Conservation (phyloP, 805 yeast genomes). For the Dipodascus geniculatus region DNA sequence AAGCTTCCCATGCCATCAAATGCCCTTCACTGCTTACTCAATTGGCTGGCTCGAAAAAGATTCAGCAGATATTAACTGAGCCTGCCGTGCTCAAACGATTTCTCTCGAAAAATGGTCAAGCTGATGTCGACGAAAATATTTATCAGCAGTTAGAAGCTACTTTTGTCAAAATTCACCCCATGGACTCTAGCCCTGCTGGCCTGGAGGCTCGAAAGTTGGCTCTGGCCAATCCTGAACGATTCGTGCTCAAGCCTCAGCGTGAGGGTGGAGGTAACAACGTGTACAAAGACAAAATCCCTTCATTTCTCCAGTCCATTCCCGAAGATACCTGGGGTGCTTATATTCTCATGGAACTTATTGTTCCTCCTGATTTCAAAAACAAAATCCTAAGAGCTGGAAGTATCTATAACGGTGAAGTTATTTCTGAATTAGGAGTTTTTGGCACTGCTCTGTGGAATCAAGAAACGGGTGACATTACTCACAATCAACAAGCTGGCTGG, state of each 20-base stretch:
- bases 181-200: constrained; percentile 57
- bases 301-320: constrained; percentile 45
- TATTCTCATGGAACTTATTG: constrained; percentile 85
- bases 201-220: constrained; percentile 53
- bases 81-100: constrained; percentile 32
- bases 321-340: constrained; percentile 79
- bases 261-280: constrained; percentile 98
- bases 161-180: constrained; percentile 78
- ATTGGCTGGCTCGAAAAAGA: constrained; percentile 83
- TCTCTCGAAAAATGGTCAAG: constrained; percentile 25
- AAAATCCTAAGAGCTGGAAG: constrained; percentile 58
- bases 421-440: constrained; percentile 86
- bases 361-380: constrained; percentile 60
- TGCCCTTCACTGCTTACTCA: constrained; percentile 88
- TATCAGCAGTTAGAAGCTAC: constrained; percentile 28
- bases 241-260: constrained; percentile 91
- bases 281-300: constrained; percentile 77
- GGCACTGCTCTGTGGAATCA: constrained; percentile 75
- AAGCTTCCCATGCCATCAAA: constrained; percentile 68
- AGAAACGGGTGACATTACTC: constrained; percentile 36
- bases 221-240: constrained; percentile 51
- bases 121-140: background rate
- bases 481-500: constrained; percentile 72
- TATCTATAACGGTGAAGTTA: constrained; percentile 56
- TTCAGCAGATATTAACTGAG: constrained; percentile 78